Base-by-base conservation (phyloP, 352 stramenopile species). In the Globisporangium emineosum region DNA sequence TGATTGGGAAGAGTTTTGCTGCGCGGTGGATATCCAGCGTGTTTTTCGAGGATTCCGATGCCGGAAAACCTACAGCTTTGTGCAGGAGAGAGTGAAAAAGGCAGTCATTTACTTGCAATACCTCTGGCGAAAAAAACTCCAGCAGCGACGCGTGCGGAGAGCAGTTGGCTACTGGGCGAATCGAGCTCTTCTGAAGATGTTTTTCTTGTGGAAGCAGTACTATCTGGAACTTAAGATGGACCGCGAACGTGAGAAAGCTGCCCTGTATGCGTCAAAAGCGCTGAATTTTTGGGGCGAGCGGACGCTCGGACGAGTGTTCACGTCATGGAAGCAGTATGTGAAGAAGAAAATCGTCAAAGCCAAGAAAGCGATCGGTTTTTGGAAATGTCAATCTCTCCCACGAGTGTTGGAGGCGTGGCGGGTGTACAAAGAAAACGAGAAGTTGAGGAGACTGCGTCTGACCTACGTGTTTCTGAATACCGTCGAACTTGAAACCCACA, bases 151-250 rank as follows among this genome's bases (percentile, higher is more conserved):
- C 5, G 72, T 88, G 10, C 75, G 78, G 4, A 71, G 71, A n/a
- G 81, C 83, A 1, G 64, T 78, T 0, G 78, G 69, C 25, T 88
- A 87, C 57, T 93, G 83, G 83, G 81, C 70, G 2, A 90, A 87
- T 50, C 79, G 71, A 4, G 43, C 68, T 0, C 69, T 81, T 3
- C 58, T 89, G 23, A 89, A 88, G 67, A 64, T 74, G 17, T 90
- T 92, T 53, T 40, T 43, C 10, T 40, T 72, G 8, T 91, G 83
- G 83, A 89, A 86, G 33, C 60, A 63, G 3, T 7, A 60, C 17
- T 60, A 69, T 25, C 12, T 66, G 21, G 68, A 64, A 2, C 57
- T 47, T 4, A 58, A 64, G 27, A 23, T 56, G 8, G 67, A 79
- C 3, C 56, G 70, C 7, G 76, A 83, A 12, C 64, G 65, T 15